Evolutionary conservation across 805 yeast species (phyloP).

Genomic region (Saccharomyces cerevisiae): DNA sequence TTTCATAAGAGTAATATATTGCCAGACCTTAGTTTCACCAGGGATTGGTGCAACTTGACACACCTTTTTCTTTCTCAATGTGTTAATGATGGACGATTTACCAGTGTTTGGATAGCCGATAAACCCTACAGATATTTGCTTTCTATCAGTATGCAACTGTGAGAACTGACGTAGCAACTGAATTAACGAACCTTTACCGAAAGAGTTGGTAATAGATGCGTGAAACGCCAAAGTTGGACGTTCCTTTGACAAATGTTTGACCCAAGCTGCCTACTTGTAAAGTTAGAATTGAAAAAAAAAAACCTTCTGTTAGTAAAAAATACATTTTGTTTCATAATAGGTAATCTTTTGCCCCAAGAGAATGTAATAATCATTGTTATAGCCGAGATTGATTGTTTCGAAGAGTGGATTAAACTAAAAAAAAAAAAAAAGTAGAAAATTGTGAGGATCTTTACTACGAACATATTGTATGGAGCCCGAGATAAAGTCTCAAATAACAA

Average conservation of each 20-base stretch:
- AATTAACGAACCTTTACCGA: slow-evolving; percentile 94
- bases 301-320: not conserved
- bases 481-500: slow-evolving; percentile 6
- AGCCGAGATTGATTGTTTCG: not conserved
- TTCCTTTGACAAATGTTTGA: slow-evolving; percentile 81
- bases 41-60: slow-evolving; percentile 98
- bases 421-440: slow-evolving; percentile 9
- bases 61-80: slow-evolving; percentile 88
- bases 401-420: slow-evolving; percentile 1
- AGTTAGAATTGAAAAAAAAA: slow-evolving; percentile 9
- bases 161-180: slow-evolving; percentile 91
- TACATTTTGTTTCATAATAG: not conserved
- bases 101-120: slow-evolving; percentile 99
- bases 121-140: slow-evolving; percentile 93
- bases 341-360: not conserved
- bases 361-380: not conserved
- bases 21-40: slow-evolving; percentile 99
- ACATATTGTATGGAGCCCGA: slow-evolving; percentile 25
- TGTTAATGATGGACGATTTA: slow-evolving; percentile 89
- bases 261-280: slow-evolving; percentile 87
- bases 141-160: slow-evolving; percentile 80
- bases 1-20: slow-evolving; percentile 94
- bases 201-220: slow-evolving; percentile 93
- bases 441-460: slow-evolving; percentile 93
- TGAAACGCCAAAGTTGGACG: slow-evolving; percentile 96